phyloP scores from a whole-genome alignment of 495 filamentous ascomycete species.

The Xylaria palmicola region DNA sequence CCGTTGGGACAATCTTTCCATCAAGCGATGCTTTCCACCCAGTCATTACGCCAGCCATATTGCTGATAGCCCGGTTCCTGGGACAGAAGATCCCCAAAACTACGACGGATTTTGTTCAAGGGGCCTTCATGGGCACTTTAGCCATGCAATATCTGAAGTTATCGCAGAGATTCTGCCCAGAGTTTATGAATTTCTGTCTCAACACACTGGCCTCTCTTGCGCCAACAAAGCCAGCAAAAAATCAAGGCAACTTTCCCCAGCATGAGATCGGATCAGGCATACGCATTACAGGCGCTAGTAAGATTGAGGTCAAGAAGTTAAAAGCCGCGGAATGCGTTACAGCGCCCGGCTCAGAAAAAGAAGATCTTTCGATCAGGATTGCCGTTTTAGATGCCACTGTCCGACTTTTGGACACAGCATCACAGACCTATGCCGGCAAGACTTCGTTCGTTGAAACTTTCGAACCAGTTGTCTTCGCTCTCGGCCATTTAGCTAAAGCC shows the following conservation, averaged over 20 bases:
- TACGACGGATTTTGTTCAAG: slow-evolving; percentile 64
- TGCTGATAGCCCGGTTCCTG: slow-evolving; percentile 79
- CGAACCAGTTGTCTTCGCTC: slow-evolving; percentile 53
- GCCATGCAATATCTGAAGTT: slow-evolving; percentile 75
- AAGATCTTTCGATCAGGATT: slow-evolving; percentile 50
- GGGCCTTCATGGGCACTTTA: slow-evolving; percentile 75
- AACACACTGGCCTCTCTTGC: slow-evolving; percentile 71
- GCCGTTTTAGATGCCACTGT: slow-evolving; percentile 58
- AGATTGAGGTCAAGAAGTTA: slow-evolving; percentile 40
- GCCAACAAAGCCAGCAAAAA: slow-evolving; percentile 46
- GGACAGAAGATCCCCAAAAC: slow-evolving; percentile 66
- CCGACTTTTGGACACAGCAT: slow-evolving; percentile 56
- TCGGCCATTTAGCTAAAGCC: slow-evolving; percentile 54
- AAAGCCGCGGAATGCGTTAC: slow-evolving; percentile 53
- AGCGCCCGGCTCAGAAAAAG: slow-evolving; percentile 26
- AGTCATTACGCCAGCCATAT: slow-evolving; percentile 82
- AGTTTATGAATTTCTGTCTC: slow-evolving; percentile 76
- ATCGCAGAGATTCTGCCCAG: slow-evolving; percentile 84
- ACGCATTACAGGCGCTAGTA: slow-evolving; percentile 44
- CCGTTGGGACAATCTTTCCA: slow-evolving; percentile 81
- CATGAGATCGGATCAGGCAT: slow-evolving; percentile 56
- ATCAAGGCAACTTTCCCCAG: slow-evolving; percentile 59
- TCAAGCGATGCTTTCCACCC: slow-evolving; percentile 97
- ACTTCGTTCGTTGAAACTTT: slow-evolving; percentile 76
- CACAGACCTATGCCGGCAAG: slow-evolving; percentile 62